Evolutionary conservation across 768 basidiomycete genomes (phyloP), one percentile per base, ranked within the genome.

Genomic region (Suillus bovinus): DNA sequence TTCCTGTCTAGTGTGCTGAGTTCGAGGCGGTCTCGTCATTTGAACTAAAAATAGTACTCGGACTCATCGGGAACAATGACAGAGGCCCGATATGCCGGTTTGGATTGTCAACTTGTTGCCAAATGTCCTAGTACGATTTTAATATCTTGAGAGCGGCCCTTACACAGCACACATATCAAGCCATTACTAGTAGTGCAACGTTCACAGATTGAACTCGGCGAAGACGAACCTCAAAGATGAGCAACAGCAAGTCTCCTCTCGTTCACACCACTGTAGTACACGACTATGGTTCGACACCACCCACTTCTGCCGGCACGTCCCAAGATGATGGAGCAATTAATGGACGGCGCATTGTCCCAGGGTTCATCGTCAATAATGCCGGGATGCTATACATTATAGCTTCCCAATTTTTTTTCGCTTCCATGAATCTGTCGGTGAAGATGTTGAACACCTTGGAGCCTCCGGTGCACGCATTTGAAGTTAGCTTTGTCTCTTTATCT

Each of bases 341-440:
- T 10, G 17, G 16, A 36, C 34, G 24, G 14, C 8, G 34, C 34
- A 11, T 4, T 17, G 49, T 65, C 4, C 39, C 47, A 5, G 38
- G 38, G 22, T 63, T 70, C 34, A 6, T 74, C 24, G 56, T 66
- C 38, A 69, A 62, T 47, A 90, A 91, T 72, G 72, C 76, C 3
- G 90, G 90, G 9, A 73, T 92, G 57, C 72, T 88, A 38, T 78
- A 89, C 16, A 81, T 91, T n/a, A 80, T 80, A 4, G 74, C 74
- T 5, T 71, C 87, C 7, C 86, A 89, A 68, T 75, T 85, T 14
- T 86, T 87, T 72, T 81, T 87, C 44, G 79, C 86, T 7, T 69
- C 81, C 34, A 87, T 88, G 80, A 85, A 85, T 58, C 76, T 86
- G 4, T 74, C 82, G 4, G 89, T 91, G 46, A 90, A 91, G 74